A percentile compares a stretch with the other conserved stretches of the same genome.
Conservation (phyloP, 192 early-diverging fungal species). For the Coemansia sp. region DNA sequence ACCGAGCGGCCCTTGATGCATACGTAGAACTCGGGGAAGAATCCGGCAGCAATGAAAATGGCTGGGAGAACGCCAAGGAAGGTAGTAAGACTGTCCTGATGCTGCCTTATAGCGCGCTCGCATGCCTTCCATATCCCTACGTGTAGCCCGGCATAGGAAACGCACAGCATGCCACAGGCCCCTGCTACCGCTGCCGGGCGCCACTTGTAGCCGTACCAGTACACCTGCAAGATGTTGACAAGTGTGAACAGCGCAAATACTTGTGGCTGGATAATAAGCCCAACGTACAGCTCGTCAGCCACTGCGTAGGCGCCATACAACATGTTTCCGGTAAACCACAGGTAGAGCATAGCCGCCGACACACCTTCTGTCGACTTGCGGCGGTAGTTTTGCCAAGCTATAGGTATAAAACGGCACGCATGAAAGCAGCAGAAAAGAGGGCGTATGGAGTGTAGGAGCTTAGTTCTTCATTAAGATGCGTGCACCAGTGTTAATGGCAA, state of each 20-base stretch:
- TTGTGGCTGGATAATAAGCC: slow-evolving; percentile 50
- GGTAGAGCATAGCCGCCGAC: slow-evolving; percentile 43
- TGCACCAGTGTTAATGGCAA: neutral
- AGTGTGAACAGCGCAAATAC: slow-evolving; percentile 45
- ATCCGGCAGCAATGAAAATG: slow-evolving; percentile 41
- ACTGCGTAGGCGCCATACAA: slow-evolving; percentile 44
- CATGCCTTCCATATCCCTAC: slow-evolving; percentile 45
- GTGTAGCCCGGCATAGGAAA: slow-evolving; percentile 33
- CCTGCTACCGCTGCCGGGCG: neutral
- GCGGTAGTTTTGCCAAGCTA: slow-evolving; percentile 52
- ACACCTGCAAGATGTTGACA: slow-evolving; percentile 43
- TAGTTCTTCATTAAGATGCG: slow-evolving; percentile 11
- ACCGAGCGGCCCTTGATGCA: slow-evolving; percentile 45
- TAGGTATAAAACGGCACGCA: neutral
- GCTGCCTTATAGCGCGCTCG: slow-evolving; percentile 16
- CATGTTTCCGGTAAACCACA: slow-evolving; percentile 46
- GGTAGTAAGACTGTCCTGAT: slow-evolving; percentile 19
- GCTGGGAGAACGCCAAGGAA: slow-evolving; percentile 48
- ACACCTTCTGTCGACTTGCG: slow-evolving; percentile 51
- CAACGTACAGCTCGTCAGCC: slow-evolving; percentile 34
- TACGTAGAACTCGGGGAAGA: slow-evolving; percentile 50
- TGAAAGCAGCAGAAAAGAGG: neutral
- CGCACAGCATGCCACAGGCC: slow-evolving; percentile 17
- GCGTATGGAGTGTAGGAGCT: slow-evolving; percentile 8
- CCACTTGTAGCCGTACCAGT: slow-evolving; percentile 43